A percentile compares a stretch with the other conserved stretches of the same genome.
These are phyloP conservation scores for Discostella stelligeroides DNA, from an alignment of 108 stramenopile species.

Conservation along the genomic window DNA sequence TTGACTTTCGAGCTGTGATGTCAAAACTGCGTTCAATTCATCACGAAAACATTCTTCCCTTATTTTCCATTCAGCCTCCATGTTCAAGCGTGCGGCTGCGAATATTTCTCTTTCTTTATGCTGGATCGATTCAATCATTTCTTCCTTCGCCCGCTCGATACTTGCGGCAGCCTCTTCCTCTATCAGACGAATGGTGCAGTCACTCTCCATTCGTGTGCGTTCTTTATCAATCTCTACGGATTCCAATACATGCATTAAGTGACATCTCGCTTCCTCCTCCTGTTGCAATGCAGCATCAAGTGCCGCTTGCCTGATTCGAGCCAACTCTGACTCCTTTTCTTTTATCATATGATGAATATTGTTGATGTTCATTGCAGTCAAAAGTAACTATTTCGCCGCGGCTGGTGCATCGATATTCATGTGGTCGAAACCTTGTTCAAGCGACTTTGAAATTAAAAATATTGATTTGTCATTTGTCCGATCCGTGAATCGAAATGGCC, in stretches of 20 bases:
- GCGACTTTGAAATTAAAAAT: too few species aligned
- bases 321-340: conserved; percentile 15
- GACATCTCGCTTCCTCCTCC: conserved; percentile 19
- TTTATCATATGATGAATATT: neutral
- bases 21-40: conserved; percentile 16
- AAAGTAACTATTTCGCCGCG: too few species aligned
- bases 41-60: conserved; percentile 13
- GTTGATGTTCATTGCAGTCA: too few species aligned
- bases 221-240: conserved; percentile 24
- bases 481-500: too few species aligned
- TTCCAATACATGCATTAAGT: conserved; percentile 17
- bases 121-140: conserved; percentile 9
- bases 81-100: conserved; percentile 9
- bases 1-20: conserved; percentile 17
- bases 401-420: too few species aligned
- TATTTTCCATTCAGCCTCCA: conserved; percentile 7
- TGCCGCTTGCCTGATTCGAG: conserved; percentile 15
- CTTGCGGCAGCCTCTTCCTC: conserved; percentile 15
- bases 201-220: conserved; percentile 12
- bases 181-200: conserved; percentile 6
- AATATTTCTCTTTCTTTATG: conserved; percentile 20
- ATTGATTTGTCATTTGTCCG: too few species aligned
- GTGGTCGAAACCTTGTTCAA: too few species aligned
- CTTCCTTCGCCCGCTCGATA: conserved; percentile 12
- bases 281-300: conserved; percentile 18